phyloP scores from a whole-genome alignment of 1,284 basidiomycete genomes.

The Apiotrichum laibachii region DNA sequence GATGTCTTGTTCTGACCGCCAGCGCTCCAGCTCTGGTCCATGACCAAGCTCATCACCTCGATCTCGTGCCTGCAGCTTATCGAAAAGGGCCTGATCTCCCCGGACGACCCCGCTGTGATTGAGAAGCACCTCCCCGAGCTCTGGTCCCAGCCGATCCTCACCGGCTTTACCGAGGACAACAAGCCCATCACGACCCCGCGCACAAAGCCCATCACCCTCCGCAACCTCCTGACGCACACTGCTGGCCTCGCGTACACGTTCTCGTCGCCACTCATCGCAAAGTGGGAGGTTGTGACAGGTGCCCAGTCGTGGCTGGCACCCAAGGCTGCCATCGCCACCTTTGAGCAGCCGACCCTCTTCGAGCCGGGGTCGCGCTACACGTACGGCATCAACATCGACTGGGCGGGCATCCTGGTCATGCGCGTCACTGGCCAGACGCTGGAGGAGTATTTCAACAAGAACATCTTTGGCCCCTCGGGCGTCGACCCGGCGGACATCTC shows the following conservation, averaged over 20 bases:
- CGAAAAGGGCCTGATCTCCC: slow-evolving; percentile 34
- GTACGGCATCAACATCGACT: slow-evolving; percentile 45
- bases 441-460: slow-evolving; percentile 38
- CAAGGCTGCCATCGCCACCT: slow-evolving; percentile 7
- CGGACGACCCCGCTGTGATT: slow-evolving; percentile 31
- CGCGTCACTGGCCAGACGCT: slow-evolving; percentile 34
- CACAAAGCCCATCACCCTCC: slow-evolving; percentile 33
- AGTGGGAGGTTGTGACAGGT: neutral
- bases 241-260: slow-evolving; percentile 15
- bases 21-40: slow-evolving; percentile 29
- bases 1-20: neutral
- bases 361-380: slow-evolving; percentile 35
- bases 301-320: slow-evolving; percentile 4
- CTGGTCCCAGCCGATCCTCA: slow-evolving; percentile 24
- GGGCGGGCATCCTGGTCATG: slow-evolving; percentile 37
- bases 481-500: slow-evolving; percentile 25
- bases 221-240: slow-evolving; percentile 40
- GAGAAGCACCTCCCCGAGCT: slow-evolving; percentile 35
- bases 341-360: slow-evolving; percentile 28
- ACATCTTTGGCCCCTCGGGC: slow-evolving; percentile 40
- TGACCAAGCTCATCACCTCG: slow-evolving; percentile 44
- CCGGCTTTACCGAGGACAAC: slow-evolving; percentile 17
- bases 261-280: neutral
- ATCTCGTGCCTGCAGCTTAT: slow-evolving; percentile 43
- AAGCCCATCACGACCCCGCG: slow-evolving; percentile 27